These are phyloP conservation scores for Francoa sonchifolia DNA, from an alignment of 441 rosid genomes.

Conservation along the genomic window DNA sequence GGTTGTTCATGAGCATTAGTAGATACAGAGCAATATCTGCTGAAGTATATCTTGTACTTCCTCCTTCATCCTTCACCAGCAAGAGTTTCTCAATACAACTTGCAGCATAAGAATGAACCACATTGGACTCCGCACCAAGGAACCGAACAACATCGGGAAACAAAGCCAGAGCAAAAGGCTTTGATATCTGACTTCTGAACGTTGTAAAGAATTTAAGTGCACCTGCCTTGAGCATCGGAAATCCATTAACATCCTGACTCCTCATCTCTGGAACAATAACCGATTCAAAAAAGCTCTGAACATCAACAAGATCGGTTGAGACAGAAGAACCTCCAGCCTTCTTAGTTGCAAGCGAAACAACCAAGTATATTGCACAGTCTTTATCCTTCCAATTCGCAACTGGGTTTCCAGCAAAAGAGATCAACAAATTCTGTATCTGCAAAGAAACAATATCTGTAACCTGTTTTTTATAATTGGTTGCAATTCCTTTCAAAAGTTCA, in stretches of 20 bases:
- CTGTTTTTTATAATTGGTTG: slow-evolving; percentile 54
- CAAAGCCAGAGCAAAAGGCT: slow-evolving; percentile 47
- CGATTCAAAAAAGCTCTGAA: slow-evolving; percentile 56
- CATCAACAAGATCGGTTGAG: slow-evolving; percentile 79
- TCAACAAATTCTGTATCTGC: slow-evolving; percentile 64
- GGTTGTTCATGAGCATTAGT: slow-evolving; percentile 46
- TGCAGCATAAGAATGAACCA: slow-evolving; percentile 94
- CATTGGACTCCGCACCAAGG: slow-evolving; percentile 71
- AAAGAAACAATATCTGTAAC: slow-evolving; percentile 56
- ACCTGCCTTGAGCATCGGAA: slow-evolving; percentile 90
- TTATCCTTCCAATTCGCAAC: slow-evolving; percentile 77
- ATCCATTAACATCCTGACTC: slow-evolving; percentile 58
- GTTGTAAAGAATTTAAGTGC: slow-evolving; percentile 72
- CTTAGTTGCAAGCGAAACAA: slow-evolving; percentile 78
- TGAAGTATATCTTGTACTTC: slow-evolving; percentile 42
- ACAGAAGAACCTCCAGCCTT: slow-evolving; percentile 72
- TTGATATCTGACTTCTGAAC: slow-evolving; percentile 65
- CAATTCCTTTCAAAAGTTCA: slow-evolving; percentile 87
- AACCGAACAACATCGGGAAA: slow-evolving; percentile 61
- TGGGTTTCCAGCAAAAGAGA: slow-evolving; percentile 52
- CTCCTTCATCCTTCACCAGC: slow-evolving; percentile 78
- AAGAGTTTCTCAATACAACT: slow-evolving; percentile 84
- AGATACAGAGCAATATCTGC: slow-evolving; percentile 54
- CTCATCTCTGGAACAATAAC: slow-evolving; percentile 78
- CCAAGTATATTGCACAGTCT: slow-evolving; percentile 89